A percentile compares a stretch with the other conserved stretches of the same genome.
phyloP scores from a whole-genome alignment of 495 filamentous ascomycete genomes.

The Rostrohypoxylon terebratum region DNA sequence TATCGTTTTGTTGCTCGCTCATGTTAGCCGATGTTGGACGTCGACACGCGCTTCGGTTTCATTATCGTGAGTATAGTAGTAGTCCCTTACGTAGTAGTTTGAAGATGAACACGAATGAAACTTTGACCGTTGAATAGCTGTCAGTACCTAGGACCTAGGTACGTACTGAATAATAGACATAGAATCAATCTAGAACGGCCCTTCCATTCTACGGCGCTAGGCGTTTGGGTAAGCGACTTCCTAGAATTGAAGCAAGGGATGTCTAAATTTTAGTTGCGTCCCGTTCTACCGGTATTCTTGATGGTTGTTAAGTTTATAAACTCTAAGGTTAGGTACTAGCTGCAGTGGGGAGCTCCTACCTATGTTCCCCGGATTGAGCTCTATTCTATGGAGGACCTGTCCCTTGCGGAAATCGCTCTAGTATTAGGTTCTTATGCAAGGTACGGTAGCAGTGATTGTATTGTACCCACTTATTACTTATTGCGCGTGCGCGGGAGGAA shows the following conservation, averaged over 20 bases:
- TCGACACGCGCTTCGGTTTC: neutral
- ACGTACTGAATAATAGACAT: too few relatives aligned
- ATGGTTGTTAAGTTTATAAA: neutral
- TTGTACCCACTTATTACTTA: slow-evolving; percentile 5
- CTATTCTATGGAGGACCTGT: neutral
- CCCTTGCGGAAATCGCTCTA: neutral
- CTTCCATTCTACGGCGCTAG: neutral
- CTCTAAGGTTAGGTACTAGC: too few relatives aligned
- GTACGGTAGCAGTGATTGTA: neutral
- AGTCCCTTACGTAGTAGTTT: too few relatives aligned
- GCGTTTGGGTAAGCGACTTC: neutral
- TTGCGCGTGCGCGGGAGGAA: neutral
- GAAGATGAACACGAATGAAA: too few relatives aligned
- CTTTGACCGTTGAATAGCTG: too few relatives aligned
- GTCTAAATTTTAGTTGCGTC: neutral
- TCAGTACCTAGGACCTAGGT: neutral
- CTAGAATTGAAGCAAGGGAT: neutral
- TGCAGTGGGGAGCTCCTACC: neutral
- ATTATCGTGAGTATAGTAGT: neutral
- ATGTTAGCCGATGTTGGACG: neutral
- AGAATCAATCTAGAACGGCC: neutral
- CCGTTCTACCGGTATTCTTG: neutral
- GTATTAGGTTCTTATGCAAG: neutral
- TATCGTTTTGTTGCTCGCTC: slow-evolving; percentile 8
- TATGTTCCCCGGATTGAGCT: slow-evolving; percentile 5